Base-by-base conservation (phyloP, 352 stramenopile species). In the Thraustochytrium sp. region DNA sequence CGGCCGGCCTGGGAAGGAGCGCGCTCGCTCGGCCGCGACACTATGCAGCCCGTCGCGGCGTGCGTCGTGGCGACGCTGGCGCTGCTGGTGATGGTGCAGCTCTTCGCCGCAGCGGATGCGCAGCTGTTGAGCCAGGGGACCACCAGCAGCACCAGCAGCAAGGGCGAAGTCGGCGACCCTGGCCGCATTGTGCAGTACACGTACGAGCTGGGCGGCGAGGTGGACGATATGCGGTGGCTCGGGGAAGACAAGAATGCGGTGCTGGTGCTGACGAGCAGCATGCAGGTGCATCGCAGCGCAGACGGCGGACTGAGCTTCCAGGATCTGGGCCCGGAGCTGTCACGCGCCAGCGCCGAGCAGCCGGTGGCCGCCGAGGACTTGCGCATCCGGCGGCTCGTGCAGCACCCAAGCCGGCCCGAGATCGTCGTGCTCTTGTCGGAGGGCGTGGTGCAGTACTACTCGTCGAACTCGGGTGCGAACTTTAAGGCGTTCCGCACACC, bases 201-300 rank as follows among this genome's bases (percentile, higher is more conserved):
- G 36, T 85, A 84, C 38, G 83, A 76, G n/a, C 63, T 85, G 36
- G 4, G 48, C 5, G 73, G 74, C 23, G 75, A 76, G 23, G 80
- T 85, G 23, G 74, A 85, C 34, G 80, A 85, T 34, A 85, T 85
- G 38, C 37, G n/a, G 26, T 85, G 80, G 80, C 3, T 85, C 55
- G 80, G 80, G 29, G 5, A 9, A 0, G 23, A 56, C 9, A 40
- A 77, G 21, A 38, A 62, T 3, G 82, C 34, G 9, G 75, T 85
- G 1, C 37, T 85, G 0, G 80, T 85, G 5, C 48, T 78, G n/a
- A 80, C 80, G 34, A 85, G 18, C 48, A 42, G 13, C 29, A 38
- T 46, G 23, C 18, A 78, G 34, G 3, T 86, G 44, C 48, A 85
- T 4, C 74, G 74, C n/a, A 85, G 75, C 53, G 11, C 13, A 0